Conservation (phyloP, 257 asterid species). For the Orobanche coerulescens region DNA sequence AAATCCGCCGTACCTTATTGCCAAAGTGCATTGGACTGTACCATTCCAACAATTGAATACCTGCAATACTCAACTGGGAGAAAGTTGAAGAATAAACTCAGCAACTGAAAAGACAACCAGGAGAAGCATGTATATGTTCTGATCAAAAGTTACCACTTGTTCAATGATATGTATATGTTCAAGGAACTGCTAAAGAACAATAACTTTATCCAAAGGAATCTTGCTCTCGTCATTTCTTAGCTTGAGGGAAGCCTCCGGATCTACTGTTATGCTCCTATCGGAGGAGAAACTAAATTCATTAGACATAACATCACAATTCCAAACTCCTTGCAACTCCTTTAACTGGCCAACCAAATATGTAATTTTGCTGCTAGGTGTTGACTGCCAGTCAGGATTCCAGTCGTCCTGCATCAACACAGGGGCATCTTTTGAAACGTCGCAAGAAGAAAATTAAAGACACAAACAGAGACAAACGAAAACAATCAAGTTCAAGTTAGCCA, state of each 20-base stretch:
- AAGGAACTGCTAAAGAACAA: conserved; percentile 89
- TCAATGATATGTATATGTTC: conserved; percentile 90
- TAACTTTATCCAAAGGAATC: conserved; percentile 55
- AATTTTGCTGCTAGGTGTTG: conserved; percentile 91
- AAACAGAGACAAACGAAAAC: background rate
- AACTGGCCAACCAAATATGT: conserved; percentile 56
- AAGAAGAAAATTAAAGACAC: background rate
- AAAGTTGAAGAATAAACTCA: conserved; percentile 16
- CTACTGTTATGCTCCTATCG: conserved; percentile 16
- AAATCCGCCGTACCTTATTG: conserved; percentile 45
- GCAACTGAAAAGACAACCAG: conserved; percentile 18
- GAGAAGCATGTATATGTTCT: conserved; percentile 14
- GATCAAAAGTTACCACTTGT: conserved; percentile 57
- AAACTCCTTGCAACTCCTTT: conserved; percentile 46
- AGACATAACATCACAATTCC: conserved; percentile 25
- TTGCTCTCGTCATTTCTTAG: conserved; percentile 24
- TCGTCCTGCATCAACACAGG: conserved; percentile 53
- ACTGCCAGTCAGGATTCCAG: conserved; percentile 99
- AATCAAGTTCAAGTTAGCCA: conserved; percentile 7
- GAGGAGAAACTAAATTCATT: too few relatives aligned
- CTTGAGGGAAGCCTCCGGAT: conserved; percentile 26
- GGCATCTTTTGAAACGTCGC: conserved; percentile 12
- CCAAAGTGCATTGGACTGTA: conserved; percentile 83
- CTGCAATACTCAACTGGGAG: conserved; percentile 59
- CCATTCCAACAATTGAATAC: conserved; percentile 70